Percentiles rank a stretch among this genome's conserved stretches.
These are phyloP conservation scores for Asclepias syriaca DNA, from an alignment of 257 asterid genomes.

Conservation along the genomic window DNA sequence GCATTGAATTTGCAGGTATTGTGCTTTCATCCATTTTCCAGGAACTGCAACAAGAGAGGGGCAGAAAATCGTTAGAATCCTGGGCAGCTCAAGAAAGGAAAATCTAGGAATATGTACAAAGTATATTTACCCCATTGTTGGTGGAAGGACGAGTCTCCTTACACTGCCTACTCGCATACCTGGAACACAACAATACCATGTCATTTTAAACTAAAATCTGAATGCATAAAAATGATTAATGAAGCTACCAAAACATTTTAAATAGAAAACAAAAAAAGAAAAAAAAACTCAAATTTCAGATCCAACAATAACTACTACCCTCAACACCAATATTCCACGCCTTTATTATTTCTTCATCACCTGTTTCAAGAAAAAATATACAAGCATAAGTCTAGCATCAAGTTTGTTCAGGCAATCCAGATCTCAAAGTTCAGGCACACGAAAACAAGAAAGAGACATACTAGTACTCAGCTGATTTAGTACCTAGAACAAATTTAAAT, in stretches of 20 bases:
- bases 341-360: conserved; percentile 46
- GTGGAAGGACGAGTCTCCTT: conserved; percentile 74
- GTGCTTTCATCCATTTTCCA: conserved; percentile 55
- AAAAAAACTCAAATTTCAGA: not conserved
- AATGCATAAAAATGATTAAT: not conserved
- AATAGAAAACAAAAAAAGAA: not conserved
- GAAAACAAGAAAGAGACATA: not conserved
- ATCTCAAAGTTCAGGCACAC: not conserved
- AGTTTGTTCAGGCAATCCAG: conserved; percentile 1
- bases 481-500: conserved; percentile 63
- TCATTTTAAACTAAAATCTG: not conserved
- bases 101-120: not conserved
- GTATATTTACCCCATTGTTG: conserved; percentile 64
- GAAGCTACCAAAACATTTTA: not conserved
- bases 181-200: conserved; percentile 28
- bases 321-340: conserved; percentile 73
- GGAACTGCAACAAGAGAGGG: conserved; percentile 41
- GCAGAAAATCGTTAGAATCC: not conserved
- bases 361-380: conserved; percentile 31
- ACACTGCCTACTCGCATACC: conserved; percentile 87
- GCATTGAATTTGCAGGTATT: conserved; percentile 76
- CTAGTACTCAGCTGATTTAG: not conserved
- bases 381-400: not conserved
- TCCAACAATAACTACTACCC: conserved; percentile 36
- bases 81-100: not conserved